These are phyloP conservation scores for Chlorella ohadii DNA, from an alignment of 139 green algal genomes.

Conservation along the genomic window DNA sequence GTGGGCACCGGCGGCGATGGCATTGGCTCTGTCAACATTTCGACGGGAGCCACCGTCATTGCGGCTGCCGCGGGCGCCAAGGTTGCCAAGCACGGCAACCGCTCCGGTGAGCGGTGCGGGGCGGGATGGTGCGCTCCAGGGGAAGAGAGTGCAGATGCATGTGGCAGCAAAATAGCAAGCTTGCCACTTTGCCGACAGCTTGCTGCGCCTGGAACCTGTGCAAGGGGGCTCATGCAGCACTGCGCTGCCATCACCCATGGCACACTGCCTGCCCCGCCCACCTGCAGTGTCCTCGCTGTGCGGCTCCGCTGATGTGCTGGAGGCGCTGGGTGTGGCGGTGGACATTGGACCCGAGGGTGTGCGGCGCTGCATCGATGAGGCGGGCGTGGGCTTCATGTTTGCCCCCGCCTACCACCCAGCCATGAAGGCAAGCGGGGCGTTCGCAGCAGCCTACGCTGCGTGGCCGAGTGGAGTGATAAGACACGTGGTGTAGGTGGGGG, in stretches of 20 bases:
- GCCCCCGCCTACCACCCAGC: conserved; percentile 87
- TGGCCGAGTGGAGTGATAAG: no score
- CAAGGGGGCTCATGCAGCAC: no score
- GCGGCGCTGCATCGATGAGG: conserved; percentile 81
- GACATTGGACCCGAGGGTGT: conserved; percentile 91
- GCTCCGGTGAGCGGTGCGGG: conserved; percentile 55
- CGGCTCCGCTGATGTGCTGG: conserved; percentile 93
- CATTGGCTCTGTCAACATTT: conserved; percentile 99
- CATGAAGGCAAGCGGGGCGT: conserved; percentile 60
- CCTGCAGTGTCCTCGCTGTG: conserved; percentile 89
- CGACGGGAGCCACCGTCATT: conserved; percentile 93
- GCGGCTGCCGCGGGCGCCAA: conserved; percentile 93
- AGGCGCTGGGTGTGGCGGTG: conserved; percentile 91
- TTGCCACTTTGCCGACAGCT: no score
- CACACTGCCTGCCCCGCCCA: not conserved
- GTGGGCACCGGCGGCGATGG: conserved; percentile 98
- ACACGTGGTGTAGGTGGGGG: no score
- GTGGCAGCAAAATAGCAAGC: no score
- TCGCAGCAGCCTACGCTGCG: no score
- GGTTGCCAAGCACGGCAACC: conserved; percentile 98
- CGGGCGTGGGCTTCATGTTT: conserved; percentile 98
- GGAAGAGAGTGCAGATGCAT: not conserved
- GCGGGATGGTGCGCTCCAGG: not conserved
- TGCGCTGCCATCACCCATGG: not conserved
- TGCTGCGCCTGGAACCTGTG: no score